Conservation (phyloP, 805 yeast species). For the Kazachstania martiniae region DNA sequence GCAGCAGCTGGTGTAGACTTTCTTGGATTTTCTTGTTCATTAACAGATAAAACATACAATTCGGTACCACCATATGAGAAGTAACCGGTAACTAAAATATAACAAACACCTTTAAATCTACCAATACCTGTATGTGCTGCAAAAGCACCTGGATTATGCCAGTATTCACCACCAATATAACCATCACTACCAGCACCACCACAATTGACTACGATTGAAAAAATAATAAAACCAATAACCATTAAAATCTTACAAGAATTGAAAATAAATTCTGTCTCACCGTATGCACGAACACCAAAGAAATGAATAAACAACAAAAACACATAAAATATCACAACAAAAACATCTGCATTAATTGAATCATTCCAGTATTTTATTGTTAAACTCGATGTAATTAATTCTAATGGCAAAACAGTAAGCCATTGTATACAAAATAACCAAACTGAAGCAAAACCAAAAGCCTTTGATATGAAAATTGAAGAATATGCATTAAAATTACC, state of each 20-base stretch:
- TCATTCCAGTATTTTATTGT: slow-evolving; percentile 43
- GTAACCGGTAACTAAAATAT: slow-evolving; percentile 51
- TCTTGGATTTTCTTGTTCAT: slow-evolving; percentile 52
- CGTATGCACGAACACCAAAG: slow-evolving; percentile 55
- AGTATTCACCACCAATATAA: slow-evolving; percentile 48
- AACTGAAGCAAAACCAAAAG: slow-evolving; percentile 63
- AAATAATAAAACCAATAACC: slow-evolving; percentile 47
- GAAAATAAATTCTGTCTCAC: slow-evolving; percentile 56
- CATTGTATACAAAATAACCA: slow-evolving; percentile 59
- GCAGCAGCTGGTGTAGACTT: slow-evolving; percentile 53
- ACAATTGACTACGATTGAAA: slow-evolving; percentile 42
- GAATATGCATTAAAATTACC: slow-evolving; percentile 34
- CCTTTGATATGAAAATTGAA: slow-evolving; percentile 44
- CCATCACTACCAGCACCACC: slow-evolving; percentile 50
- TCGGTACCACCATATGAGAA: slow-evolving; percentile 62
- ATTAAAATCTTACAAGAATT: slow-evolving; percentile 45
- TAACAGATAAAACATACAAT: slow-evolving; percentile 54
- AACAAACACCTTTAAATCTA: slow-evolving; percentile 55
- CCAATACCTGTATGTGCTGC: slow-evolving; percentile 18
- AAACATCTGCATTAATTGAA: slow-evolving; percentile 40
- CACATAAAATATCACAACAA: slow-evolving; percentile 44
- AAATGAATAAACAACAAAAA: slow-evolving; percentile 43
- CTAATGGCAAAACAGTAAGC: slow-evolving; percentile 55
- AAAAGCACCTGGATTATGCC: slow-evolving; percentile 48
- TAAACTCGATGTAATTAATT: slow-evolving; percentile 49